Evolutionary conservation across 163 green algal species (phyloP).

Genomic region (Scenedesmus sp.): DNA sequence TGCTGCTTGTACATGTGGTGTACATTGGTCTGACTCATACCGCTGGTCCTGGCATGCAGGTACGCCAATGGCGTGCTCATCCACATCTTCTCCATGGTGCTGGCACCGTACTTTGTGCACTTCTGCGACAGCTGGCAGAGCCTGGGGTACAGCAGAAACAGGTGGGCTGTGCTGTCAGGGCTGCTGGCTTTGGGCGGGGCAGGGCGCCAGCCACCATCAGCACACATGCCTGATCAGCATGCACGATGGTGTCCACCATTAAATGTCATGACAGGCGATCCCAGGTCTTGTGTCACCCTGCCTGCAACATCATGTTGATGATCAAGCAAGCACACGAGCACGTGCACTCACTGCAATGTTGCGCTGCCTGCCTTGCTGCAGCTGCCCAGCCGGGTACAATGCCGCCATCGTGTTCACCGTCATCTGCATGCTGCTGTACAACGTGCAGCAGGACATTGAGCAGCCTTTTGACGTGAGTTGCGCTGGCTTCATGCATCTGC

Average conservation of each 20-base stretch:
- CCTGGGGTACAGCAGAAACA: slow-evolving; percentile 31
- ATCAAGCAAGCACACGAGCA: no score
- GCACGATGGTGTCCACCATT: no score
- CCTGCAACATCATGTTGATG: no score
- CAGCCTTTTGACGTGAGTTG: slow-evolving; percentile 45
- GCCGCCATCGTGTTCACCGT: slow-evolving; percentile 52
- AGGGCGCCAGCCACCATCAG: no score
- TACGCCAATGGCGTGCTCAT: slow-evolving; percentile 58
- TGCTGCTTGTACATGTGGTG: background rate
- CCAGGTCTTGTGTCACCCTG: no score
- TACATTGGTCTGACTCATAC: background rate
- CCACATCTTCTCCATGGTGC: slow-evolving; percentile 61
- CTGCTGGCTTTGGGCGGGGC: background rate
- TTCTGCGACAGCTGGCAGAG: slow-evolving; percentile 56
- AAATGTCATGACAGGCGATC: no score
- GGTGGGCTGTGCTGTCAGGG: background rate
- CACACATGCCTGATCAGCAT: no score
- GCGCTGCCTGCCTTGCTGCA: background rate
- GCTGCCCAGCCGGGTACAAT: slow-evolving; percentile 58
- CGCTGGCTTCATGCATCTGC: background rate
- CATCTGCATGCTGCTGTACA: slow-evolving; percentile 64
- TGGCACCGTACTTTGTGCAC: slow-evolving; percentile 66
- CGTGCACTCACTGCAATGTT: background rate
- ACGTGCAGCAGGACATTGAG: slow-evolving; percentile 49
- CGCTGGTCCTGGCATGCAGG: background rate